These are phyloP conservation scores for Rugosomyces carneus DNA, from an alignment of 1,284 basidiomycete species.

Conservation along the genomic window DNA sequence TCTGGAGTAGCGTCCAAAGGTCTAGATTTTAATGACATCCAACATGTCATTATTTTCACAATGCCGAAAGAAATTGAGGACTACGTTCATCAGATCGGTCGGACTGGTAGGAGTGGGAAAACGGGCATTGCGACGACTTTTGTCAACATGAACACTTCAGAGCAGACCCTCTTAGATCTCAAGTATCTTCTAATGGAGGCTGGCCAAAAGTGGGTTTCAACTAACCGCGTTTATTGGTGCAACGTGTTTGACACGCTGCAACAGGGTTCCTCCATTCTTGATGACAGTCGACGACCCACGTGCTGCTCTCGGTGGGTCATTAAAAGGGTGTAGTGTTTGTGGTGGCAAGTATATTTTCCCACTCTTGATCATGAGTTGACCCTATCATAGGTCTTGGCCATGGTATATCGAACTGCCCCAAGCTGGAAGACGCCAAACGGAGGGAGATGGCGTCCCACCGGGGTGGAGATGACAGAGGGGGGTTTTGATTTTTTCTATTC, in stretches of 20 bases:
- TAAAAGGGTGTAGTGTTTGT: conserved; percentile 93
- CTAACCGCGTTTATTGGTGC: not conserved
- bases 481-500: conserved; percentile 16
- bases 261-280: conserved; percentile 93
- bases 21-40: conserved; percentile 97
- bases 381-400: conserved; percentile 75
- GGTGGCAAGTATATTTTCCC: conserved; percentile 53
- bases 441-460: conserved; percentile 84
- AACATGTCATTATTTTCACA: conserved; percentile 94
- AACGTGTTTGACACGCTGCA: conserved; percentile 2
- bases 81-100: conserved; percentile 97
- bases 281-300: conserved; percentile 89
- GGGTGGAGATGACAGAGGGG: conserved; percentile 49
- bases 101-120: conserved; percentile 95
- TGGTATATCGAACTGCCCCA: conserved; percentile 90
- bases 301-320: conserved; percentile 64
- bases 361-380: conserved; percentile 1
- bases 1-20: conserved; percentile 97
- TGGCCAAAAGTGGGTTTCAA: conserved; percentile 71
- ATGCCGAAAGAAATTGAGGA: conserved; percentile 99
- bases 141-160: conserved; percentile 94
- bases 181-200: conserved; percentile 98
- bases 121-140: conserved; percentile 99
- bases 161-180: conserved; percentile 93
- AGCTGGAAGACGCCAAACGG: conserved; percentile 89